These are phyloP conservation scores for Caulochytrium protostelioides DNA, from an alignment of 371 early-diverging fungal genomes.

Conservation along the genomic window DNA sequence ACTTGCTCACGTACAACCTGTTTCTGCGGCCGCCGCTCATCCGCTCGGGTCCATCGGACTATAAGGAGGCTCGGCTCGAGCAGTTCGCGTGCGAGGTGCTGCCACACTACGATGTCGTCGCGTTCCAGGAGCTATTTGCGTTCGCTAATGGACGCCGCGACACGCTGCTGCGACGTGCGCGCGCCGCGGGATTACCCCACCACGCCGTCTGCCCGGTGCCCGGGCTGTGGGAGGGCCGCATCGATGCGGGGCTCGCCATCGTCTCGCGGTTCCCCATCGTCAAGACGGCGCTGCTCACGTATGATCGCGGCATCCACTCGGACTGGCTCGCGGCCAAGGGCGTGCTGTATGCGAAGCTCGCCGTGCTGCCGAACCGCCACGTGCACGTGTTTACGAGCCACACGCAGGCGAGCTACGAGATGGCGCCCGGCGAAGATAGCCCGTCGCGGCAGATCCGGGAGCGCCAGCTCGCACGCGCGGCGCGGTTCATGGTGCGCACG, in stretches of 20 bases:
- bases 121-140: constrained; percentile 63
- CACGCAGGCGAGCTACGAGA: no score
- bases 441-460: no score
- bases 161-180: constrained; percentile 32
- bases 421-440: no score
- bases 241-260: constrained; percentile 61
- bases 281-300: constrained; percentile 29
- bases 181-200: constrained; percentile 38
- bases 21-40: constrained; percentile 67
- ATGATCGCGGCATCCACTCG: constrained; percentile 33
- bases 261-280: constrained; percentile 48
- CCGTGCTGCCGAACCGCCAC: constrained; percentile 14
- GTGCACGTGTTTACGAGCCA: constrained; percentile 61
- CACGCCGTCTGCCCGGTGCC: constrained; percentile 29
- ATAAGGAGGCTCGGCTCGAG: constrained; percentile 45
- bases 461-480: no score
- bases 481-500: no score
- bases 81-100: constrained; percentile 38
- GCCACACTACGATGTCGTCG: constrained; percentile 47
- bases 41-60: constrained; percentile 39
- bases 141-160: constrained; percentile 38
- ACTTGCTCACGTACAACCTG: constrained; percentile 55
- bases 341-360: constrained; percentile 46
- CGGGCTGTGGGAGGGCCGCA: constrained; percentile 32
- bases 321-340: constrained; percentile 48